These are phyloP conservation scores for Globisporangium spiculum DNA, from an alignment of 352 stramenopile species.

Conservation along the genomic window DNA sequence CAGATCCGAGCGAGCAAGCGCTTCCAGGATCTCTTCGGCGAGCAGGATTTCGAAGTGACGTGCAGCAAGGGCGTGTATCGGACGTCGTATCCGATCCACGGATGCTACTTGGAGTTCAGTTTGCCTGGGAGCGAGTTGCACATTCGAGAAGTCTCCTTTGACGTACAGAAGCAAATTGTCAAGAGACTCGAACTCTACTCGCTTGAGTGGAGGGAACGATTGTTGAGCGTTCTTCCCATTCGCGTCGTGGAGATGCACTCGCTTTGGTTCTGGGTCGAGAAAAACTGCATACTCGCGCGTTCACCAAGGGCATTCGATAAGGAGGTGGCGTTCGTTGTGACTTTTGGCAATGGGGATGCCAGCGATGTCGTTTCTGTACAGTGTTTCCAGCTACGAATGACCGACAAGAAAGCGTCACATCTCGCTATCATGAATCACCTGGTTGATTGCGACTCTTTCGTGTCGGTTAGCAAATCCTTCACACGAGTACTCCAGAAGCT, in stretches of 20 bases:
- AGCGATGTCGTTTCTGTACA: neutral
- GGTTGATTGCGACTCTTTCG: constrained; percentile 24
- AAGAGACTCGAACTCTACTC: constrained; percentile 33
- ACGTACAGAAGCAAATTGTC: neutral
- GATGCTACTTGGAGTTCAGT: constrained; percentile 36
- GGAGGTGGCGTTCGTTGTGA: constrained; percentile 4
- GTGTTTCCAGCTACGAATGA: constrained; percentile 36
- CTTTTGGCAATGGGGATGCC: neutral
- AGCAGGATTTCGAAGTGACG: constrained; percentile 47
- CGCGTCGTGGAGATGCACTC: constrained; percentile 34
- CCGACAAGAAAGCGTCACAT: constrained; percentile 21
- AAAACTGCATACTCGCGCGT: constrained; percentile 36
- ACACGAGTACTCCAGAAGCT: constrained; percentile 34
- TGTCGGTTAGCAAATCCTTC: constrained; percentile 14
- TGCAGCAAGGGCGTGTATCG: constrained; percentile 24
- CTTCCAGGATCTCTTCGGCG: constrained; percentile 40
- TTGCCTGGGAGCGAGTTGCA: constrained; percentile 20
- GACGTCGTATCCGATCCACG: constrained; percentile 22
- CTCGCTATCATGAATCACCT: constrained; percentile 15
- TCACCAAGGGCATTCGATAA: constrained; percentile 16
- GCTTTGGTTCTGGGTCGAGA: constrained; percentile 47
- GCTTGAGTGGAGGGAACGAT: constrained; percentile 21
- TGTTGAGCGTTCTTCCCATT: constrained; percentile 22
- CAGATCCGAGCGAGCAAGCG: constrained; percentile 27
- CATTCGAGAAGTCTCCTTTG: constrained; percentile 30